phyloP scores from a whole-genome alignment of 2,329 filamentous ascomycete genomes.

The Claviceps africana region DNA sequence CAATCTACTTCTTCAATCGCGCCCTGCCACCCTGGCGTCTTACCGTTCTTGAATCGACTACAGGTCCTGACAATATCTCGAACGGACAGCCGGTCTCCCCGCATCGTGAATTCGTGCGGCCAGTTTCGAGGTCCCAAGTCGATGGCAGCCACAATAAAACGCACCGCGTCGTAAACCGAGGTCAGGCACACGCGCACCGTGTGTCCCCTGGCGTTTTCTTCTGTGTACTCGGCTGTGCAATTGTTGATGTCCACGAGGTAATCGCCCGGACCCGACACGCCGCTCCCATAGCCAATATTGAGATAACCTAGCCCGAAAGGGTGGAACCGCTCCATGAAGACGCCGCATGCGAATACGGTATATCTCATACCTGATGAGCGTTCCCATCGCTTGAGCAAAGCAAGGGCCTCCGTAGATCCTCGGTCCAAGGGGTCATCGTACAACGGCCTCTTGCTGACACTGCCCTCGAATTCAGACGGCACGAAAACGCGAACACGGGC shows the following conservation, averaged over 20 bases:
- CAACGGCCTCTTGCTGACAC: slow-evolving; percentile 36
- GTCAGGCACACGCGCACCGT: slow-evolving; percentile 50
- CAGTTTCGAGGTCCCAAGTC: slow-evolving; percentile 46
- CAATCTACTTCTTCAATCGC: not conserved
- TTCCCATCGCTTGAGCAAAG: slow-evolving; percentile 40
- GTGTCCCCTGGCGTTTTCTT: slow-evolving; percentile 34
- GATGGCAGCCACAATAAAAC: slow-evolving; percentile 56
- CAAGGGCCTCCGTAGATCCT: slow-evolving; percentile 41
- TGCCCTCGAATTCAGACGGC: slow-evolving; percentile 63
- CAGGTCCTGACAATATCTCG: slow-evolving; percentile 41
- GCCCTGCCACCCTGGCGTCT: not conserved
- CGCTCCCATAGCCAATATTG: slow-evolving; percentile 43
- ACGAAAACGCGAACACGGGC: slow-evolving; percentile 55
- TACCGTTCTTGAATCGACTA: slow-evolving; percentile 35
- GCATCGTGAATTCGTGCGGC: slow-evolving; percentile 56
- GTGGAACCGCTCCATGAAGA: slow-evolving; percentile 64
- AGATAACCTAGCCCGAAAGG: slow-evolving; percentile 48
- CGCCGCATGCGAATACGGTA: slow-evolving; percentile 58
- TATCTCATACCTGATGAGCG: slow-evolving; percentile 42
- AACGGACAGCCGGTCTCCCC: slow-evolving; percentile 50
- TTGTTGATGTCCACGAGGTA: slow-evolving; percentile 50
- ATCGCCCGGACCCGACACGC: slow-evolving; percentile 42
- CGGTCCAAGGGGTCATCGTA: slow-evolving; percentile 46
- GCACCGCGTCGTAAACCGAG: slow-evolving; percentile 53
- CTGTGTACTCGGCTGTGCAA: slow-evolving; percentile 46